phyloP scores from a whole-genome alignment of 148 eudicot genomes.

The Amaranthus palmeri region DNA sequence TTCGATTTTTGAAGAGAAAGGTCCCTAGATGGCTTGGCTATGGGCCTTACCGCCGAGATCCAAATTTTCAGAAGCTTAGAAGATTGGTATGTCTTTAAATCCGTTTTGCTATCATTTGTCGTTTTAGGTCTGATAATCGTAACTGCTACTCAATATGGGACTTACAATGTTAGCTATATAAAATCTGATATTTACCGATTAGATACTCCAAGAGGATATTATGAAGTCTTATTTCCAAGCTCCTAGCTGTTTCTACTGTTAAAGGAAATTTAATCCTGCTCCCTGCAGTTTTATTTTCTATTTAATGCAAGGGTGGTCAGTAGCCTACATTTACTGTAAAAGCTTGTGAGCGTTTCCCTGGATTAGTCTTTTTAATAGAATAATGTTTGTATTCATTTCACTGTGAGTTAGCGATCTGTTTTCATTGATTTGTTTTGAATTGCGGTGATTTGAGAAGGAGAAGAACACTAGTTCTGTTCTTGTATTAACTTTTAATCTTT shows the following conservation, averaged over 20 bases:
- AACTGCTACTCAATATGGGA: neutral
- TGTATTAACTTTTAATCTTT: neutral
- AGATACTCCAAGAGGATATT: neutral
- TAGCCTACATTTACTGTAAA: neutral
- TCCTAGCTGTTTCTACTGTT: conserved; percentile 1
- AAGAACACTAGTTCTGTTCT: neutral
- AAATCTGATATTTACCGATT: neutral
- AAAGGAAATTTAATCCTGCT: neutral
- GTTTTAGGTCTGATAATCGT: neutral
- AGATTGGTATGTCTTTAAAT: conserved; percentile 52
- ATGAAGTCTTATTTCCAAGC: neutral
- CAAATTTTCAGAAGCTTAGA: conserved; percentile 54
- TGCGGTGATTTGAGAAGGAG: neutral
- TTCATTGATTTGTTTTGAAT: neutral
- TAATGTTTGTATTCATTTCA: neutral
- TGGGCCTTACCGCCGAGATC: conserved; percentile 59
- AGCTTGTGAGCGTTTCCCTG: neutral
- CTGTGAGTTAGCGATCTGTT: neutral
- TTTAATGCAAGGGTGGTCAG: neutral
- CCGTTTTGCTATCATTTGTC: neutral
- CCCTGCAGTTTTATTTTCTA: neutral
- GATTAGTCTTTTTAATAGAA: neutral
- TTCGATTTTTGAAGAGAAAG: conserved; percentile 51
- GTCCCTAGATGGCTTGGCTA: conserved; percentile 59
- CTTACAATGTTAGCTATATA: neutral